Conservation (phyloP, 441 rosid species). For the Adansonia grandidieri region DNA sequence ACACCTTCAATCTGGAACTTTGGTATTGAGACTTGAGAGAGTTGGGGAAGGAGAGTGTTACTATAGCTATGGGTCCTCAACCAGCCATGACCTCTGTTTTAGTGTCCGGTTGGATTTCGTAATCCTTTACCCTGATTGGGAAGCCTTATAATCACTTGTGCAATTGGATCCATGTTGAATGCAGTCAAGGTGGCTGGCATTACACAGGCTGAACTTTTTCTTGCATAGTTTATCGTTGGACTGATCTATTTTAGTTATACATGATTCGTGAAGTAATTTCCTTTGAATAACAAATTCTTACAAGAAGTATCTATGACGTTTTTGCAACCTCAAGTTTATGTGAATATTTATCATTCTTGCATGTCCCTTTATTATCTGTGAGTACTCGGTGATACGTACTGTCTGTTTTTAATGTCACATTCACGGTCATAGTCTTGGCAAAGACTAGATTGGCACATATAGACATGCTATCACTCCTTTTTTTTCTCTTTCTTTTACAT, state of each 20-base stretch:
- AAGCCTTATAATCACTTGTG: conserved; percentile 13
- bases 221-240: not conserved
- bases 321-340: not conserved
- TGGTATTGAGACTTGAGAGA: not conserved
- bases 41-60: not conserved
- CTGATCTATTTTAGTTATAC: not conserved
- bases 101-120: not conserved
- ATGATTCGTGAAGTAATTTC: conserved; percentile 4
- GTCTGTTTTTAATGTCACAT: not conserved
- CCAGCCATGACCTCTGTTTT: not conserved
- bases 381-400: not conserved
- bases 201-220: not conserved
- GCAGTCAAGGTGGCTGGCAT: not conserved
- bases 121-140: conserved; percentile 10
- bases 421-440: not conserved
- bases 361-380: not conserved
- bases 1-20: conserved; percentile 7
- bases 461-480: not conserved
- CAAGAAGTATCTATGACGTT: not conserved
- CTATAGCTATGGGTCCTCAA: conserved; percentile 3
- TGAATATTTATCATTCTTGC: not conserved
- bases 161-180: not conserved
- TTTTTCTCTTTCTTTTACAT: not conserved
- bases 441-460: not conserved
- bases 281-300: conserved; percentile 4